phyloP scores from a whole-genome alignment of 176 grass and related monocot genomes.

The Chrysopogon serrulatus region DNA sequence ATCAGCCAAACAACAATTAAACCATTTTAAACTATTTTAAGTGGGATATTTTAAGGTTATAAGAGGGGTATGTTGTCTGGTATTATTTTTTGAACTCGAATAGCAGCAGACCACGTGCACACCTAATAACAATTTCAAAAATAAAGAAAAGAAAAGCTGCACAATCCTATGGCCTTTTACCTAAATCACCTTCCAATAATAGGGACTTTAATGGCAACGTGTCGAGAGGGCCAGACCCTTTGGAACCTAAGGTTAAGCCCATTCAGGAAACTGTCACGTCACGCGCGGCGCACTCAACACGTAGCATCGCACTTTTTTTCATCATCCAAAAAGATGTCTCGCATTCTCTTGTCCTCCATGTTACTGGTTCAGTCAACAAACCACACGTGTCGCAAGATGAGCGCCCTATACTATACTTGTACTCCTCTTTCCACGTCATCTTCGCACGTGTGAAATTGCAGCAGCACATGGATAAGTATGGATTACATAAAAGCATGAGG shows the following conservation, averaged over 20 bases:
- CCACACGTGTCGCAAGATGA: not conserved
- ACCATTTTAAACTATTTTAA: too few relatives aligned
- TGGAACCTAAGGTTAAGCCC: not conserved
- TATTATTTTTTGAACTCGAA: too few relatives aligned
- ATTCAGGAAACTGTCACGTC: not conserved
- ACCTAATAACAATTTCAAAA: not conserved
- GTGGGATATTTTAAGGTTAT: too few relatives aligned
- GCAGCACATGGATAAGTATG: not conserved
- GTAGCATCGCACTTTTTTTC: not conserved
- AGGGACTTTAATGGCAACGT: not conserved
- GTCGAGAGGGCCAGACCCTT: not conserved
- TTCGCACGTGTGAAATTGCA: not conserved
- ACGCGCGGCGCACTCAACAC: not conserved
- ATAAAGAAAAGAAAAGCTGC: not conserved
- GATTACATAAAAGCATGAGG: not conserved
- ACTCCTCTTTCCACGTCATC: not conserved
- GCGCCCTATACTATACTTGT: not conserved
- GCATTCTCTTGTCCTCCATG: not conserved
- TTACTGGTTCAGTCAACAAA: not conserved
- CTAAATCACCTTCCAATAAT: constrained; percentile 3
- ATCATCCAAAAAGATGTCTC: not conserved
- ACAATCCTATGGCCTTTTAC: not conserved
- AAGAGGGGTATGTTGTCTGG: too few relatives aligned
- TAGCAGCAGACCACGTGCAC: too few relatives aligned
- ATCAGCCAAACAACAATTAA: too few relatives aligned